Evolutionary conservation across 805 yeast genomes (phyloP).

Genomic region (Zygosaccharomyces pseudorouxii): DNA sequence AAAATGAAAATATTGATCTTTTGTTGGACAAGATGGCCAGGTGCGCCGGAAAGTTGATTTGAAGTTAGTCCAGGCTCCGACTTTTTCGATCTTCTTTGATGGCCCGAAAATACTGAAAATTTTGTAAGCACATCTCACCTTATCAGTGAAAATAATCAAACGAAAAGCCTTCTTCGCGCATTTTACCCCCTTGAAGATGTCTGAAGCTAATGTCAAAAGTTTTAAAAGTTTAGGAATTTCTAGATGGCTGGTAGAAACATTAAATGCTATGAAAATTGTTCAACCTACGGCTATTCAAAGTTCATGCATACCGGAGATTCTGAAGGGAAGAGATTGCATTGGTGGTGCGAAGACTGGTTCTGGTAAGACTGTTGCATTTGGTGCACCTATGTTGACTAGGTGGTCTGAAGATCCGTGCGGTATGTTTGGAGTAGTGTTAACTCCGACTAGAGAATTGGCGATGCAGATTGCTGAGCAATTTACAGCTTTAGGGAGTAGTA

Average conservation of each 20-base stretch:
- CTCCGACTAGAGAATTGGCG: constrained; percentile 93
- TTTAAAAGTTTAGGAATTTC: constrained; percentile 71
- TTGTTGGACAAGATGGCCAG: constrained; percentile 71
- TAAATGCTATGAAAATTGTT: constrained; percentile 73
- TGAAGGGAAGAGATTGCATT: constrained; percentile 78
- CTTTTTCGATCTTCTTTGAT: background rate
- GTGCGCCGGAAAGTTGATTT: constrained; percentile 16
- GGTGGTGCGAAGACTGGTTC: constrained; percentile 99
- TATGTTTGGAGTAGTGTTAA: constrained; percentile 79
- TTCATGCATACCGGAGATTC: constrained; percentile 82
- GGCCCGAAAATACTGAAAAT: constrained; percentile 4
- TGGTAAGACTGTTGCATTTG: constrained; percentile 97
- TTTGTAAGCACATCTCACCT: constrained; percentile 10
- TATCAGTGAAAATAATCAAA: constrained; percentile 8
- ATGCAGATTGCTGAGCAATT: constrained; percentile 96
- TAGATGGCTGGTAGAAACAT: constrained; percentile 80
- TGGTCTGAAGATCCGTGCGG: constrained; percentile 97
- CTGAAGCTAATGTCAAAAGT: constrained; percentile 12
- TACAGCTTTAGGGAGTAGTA: constrained; percentile 82
- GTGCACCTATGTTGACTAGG: constrained; percentile 89
- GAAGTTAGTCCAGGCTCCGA: background rate
- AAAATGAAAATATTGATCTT: constrained; percentile 64
- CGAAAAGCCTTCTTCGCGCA: background rate
- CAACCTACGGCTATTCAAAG: constrained; percentile 83
- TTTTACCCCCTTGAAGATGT: constrained; percentile 5